Base-by-base conservation (phyloP, 441 rosid species). In the Mallotus repandus region DNA sequence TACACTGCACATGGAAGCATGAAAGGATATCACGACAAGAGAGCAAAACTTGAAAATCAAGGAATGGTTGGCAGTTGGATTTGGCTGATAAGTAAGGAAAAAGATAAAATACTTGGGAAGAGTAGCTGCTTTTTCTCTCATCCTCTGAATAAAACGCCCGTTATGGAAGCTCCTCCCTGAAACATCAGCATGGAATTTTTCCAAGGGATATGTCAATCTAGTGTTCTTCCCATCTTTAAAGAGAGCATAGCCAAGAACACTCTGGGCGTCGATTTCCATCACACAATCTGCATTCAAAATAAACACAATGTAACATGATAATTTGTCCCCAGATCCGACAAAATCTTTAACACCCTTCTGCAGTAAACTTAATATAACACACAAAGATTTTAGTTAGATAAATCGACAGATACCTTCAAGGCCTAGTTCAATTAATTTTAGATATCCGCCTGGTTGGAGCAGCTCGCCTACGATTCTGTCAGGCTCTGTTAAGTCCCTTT, bases 371-470 rank as follows among this genome's bases (percentile, higher is more conserved):
- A 38, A 6, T 38, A 38, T 43, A 15, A 43, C 32, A 25, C 19
- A 14, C 56, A 21, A 56, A 53, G 8, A 52, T 1, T 56, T n/a
- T 60, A 14, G 57, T 66, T 4, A 55, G 49, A n/a, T 67, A 18
- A 16, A 16, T 69, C n/a, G 14, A n/a, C 25, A 19, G 66, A 49
- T 74, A 90, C 97, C 97, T 84, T 88, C 83, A 72, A 92, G 90
- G 55, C 92, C 97, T 77, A 92, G 78, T 81, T 92, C 97, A 7
- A 90, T 77, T 78, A 92, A 81, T 76, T 89, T 92, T 10, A 92
- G 89, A 83, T 87, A 92, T 14, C 97, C 97, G 2, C 97, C 96
- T n/a, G 97, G 96, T 71, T 92, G 97, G 53, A 92, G 88, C 16
- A 92, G 74, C 75, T 92, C 97, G 9, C 97, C 97, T 35, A 90